phyloP scores from a whole-genome alignment of 108 stramenopile genomes.

The Nitzschia sp. region DNA sequence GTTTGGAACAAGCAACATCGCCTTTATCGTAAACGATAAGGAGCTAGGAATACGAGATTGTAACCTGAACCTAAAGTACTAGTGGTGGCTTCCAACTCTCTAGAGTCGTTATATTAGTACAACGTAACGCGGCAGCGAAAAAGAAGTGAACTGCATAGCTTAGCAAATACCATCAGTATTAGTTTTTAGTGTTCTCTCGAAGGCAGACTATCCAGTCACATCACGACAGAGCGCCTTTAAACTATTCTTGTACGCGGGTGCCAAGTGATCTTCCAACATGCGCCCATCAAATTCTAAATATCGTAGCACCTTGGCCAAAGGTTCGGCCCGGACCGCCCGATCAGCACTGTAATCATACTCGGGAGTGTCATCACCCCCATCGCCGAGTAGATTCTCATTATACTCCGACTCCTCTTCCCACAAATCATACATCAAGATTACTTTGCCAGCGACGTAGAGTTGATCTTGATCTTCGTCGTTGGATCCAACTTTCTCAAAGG shows the following conservation, averaged over 20 bases:
- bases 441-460: constrained; percentile 46
- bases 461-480: constrained; percentile 41
- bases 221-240: not conserved
- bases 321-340: not conserved
- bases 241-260: constrained; percentile 24
- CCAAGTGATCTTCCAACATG: constrained; percentile 37
- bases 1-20: too few relatives aligned
- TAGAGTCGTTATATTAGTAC: too few relatives aligned
- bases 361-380: too few relatives aligned
- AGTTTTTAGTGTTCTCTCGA: too few relatives aligned
- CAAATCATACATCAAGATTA: constrained; percentile 37
- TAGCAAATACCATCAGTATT: too few relatives aligned
- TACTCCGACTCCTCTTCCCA: constrained; percentile 26
- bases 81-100: too few relatives aligned
- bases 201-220: too few relatives aligned
- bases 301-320: constrained; percentile 6
- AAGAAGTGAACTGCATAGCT: too few relatives aligned
- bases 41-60: too few relatives aligned
- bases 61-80: too few relatives aligned
- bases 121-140: too few relatives aligned
- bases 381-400: not conserved
- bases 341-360: not conserved
- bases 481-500: constrained; percentile 11
- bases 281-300: constrained; percentile 30
- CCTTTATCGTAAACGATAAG: too few relatives aligned